Percentiles rank a stretch among this genome's conserved stretches.
Conservation (phyloP, 345 rosid species). For the Adansonia digitata region DNA sequence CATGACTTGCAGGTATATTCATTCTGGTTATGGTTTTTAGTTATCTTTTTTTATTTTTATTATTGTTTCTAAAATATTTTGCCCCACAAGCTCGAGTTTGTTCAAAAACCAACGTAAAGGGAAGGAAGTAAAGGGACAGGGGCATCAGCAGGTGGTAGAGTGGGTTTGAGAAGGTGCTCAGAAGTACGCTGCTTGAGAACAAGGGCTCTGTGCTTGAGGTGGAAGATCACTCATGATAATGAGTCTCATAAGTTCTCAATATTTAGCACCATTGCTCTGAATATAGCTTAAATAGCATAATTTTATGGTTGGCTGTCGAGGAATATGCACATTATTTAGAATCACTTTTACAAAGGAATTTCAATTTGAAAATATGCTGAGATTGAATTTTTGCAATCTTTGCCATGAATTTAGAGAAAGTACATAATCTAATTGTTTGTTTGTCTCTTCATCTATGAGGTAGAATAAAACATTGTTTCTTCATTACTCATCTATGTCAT, state of each 20-base stretch:
- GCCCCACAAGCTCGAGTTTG: not conserved
- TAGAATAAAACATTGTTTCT: not conserved
- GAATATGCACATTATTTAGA: not conserved
- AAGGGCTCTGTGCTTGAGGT: conserved; percentile 2
- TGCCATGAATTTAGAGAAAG: not conserved
- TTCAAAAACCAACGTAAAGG: not conserved
- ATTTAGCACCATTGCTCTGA: not conserved
- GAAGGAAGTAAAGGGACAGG: not conserved
- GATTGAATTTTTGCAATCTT: not conserved
- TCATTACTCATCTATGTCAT: not conserved
- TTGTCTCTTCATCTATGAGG: not conserved
- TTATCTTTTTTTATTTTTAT: not conserved
- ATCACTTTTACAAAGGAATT: not conserved
- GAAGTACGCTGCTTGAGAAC: not conserved
- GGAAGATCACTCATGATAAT: not conserved
- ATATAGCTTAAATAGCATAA: not conserved
- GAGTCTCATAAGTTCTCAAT: not conserved
- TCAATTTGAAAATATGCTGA: not conserved
- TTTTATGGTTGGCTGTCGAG: not conserved
- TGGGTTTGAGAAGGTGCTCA: not conserved
- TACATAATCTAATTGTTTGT: not conserved
- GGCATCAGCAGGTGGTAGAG: not conserved
- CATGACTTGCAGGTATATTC: conserved; percentile 64
- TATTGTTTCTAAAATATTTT: not conserved
- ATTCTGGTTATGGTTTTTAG: not conserved